Percentiles rank a stretch among this genome's conserved stretches.
phyloP scores from a whole-genome alignment of 73 alveolate species.

The Paramecium biaurelia region DNA sequence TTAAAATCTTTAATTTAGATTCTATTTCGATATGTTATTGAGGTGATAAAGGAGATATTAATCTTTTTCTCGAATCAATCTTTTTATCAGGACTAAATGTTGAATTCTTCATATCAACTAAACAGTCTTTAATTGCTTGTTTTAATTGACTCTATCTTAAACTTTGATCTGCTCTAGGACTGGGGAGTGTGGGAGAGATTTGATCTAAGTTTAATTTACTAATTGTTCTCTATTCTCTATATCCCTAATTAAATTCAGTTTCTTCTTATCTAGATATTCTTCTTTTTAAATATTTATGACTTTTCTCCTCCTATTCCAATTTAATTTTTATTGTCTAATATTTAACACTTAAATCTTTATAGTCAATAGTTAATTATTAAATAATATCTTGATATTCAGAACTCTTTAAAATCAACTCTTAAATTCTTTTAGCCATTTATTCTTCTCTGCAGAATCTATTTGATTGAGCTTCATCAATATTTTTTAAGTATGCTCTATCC shows the following conservation, averaged over 20 bases:
- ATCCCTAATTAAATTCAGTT: not conserved
- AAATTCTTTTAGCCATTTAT: not conserved
- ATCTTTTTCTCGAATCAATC: not conserved
- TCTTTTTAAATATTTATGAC: not conserved
- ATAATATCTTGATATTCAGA: not conserved
- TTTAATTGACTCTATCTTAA: slow-evolving; percentile 5
- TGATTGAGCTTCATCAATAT: not conserved
- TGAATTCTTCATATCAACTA: not conserved
- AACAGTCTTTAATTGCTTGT: not conserved
- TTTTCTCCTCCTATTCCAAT: not conserved
- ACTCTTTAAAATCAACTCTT: not conserved
- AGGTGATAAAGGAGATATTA: not conserved
- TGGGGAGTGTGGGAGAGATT: not conserved
- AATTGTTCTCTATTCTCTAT: not conserved
- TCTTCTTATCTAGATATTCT: not conserved
- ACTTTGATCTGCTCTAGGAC: slow-evolving; percentile 1
- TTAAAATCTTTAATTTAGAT: not conserved
- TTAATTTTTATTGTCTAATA: not conserved
- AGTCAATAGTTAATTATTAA: not conserved
- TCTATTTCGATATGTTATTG: not conserved
- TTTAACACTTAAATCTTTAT: not conserved
- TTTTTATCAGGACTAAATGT: not conserved
- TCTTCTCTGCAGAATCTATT: not conserved
- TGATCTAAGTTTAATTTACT: not conserved
- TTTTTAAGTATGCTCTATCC: not conserved